These are phyloP conservation scores for Talaromyces albobiverticillius DNA, from an alignment of 2,329 filamentous ascomycete genomes.

Conservation along the genomic window DNA sequence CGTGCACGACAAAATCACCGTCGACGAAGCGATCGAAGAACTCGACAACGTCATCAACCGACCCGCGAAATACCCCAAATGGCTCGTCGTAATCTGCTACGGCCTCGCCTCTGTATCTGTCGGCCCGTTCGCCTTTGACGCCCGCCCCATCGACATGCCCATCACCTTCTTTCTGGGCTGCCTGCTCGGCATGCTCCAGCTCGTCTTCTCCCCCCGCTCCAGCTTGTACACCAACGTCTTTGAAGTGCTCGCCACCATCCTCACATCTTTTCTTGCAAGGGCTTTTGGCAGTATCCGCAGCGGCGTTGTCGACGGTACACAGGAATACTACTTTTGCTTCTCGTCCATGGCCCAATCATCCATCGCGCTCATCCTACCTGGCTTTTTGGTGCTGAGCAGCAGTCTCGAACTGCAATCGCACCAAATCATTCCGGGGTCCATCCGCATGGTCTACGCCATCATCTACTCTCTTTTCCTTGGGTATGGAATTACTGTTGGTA, in stretches of 20 bases:
- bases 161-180: conserved; percentile 73
- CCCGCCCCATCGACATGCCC: conserved; percentile 73
- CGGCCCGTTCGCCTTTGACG: conserved; percentile 76
- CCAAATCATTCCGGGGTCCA: conserved; percentile 67
- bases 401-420: conserved; percentile 67
- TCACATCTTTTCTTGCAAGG: conserved; percentile 68
- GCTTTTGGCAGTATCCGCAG: conserved; percentile 63
- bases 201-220: conserved; percentile 70
- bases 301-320: conserved; percentile 34
- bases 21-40: conserved; percentile 44
- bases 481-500: conserved; percentile 68
- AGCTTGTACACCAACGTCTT: conserved; percentile 65
- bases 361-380: conserved; percentile 71
- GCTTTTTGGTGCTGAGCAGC: conserved; percentile 61
- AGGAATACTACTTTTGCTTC: conserved; percentile 61
- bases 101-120: conserved; percentile 74
- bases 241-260: conserved; percentile 60
- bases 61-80: conserved; percentile 53
- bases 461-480: conserved; percentile 71
- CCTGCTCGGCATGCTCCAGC: conserved; percentile 70
- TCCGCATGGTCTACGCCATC: conserved; percentile 71
- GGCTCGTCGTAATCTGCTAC: conserved; percentile 62
- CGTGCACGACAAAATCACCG: conserved; percentile 45
- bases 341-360: conserved; percentile 70
- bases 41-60: conserved; percentile 55